Percentiles rank a stretch among this genome's conserved stretches.
Conservation (phyloP, 805 yeast species). For the Wickerhamomyces ciferrii region DNA sequence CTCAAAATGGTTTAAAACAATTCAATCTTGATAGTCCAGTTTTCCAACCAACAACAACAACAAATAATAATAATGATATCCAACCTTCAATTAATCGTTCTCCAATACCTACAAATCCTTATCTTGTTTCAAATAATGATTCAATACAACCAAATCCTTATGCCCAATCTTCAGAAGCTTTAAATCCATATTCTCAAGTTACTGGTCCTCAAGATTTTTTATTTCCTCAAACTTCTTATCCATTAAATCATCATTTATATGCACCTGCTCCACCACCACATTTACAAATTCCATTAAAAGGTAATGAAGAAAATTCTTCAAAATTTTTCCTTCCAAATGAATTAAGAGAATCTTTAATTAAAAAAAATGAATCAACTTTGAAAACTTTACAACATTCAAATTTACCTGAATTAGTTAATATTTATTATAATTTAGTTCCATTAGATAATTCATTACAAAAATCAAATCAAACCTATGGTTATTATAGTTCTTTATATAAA, state of each 20-base stretch:
- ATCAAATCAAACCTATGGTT: conserved; percentile 37
- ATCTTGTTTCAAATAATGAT: conserved; percentile 7
- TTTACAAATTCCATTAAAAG: conserved; percentile 49
- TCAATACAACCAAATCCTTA: not conserved
- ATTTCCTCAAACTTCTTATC: conserved; percentile 29
- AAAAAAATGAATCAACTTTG: conserved; percentile 75
- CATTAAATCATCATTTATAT: conserved; percentile 78
- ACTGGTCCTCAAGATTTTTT: conserved; percentile 9
- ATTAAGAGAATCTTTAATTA: conserved; percentile 64
- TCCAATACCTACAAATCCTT: conserved; percentile 13
- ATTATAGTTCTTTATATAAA: conserved; percentile 63
- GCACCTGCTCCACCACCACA: conserved; percentile 88
- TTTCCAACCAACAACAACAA: conserved; percentile 18
- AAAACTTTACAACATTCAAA: conserved; percentile 55
- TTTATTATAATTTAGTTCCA: conserved; percentile 82
- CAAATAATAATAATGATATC: too few relatives aligned
- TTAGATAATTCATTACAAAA: conserved; percentile 49
- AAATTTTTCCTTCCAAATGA: conserved; percentile 69
- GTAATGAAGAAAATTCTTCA: conserved; percentile 67
- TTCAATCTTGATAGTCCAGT: conserved; percentile 27
- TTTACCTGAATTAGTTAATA: conserved; percentile 74
- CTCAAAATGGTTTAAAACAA: conserved; percentile 28
- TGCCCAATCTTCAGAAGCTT: not conserved
- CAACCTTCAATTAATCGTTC: conserved; percentile 4
- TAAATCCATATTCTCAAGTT: not conserved